phyloP scores from a whole-genome alignment of 768 basidiomycete genomes.

The Dentipellis fragilis region DNA sequence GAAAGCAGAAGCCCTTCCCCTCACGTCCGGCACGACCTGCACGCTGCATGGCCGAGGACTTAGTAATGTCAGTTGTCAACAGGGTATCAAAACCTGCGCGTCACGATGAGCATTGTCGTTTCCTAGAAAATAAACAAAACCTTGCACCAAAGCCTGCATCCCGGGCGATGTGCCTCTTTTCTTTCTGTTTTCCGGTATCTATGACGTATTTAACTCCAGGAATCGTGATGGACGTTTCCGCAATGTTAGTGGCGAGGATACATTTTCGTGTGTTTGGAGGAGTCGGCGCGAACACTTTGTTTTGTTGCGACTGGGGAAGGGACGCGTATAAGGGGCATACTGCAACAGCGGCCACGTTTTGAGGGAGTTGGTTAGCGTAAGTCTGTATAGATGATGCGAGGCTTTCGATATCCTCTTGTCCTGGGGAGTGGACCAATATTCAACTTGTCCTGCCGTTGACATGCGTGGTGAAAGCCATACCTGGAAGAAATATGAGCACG shows the following conservation, averaged over 20 bases:
- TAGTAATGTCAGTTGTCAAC: slow-evolving; percentile 71
- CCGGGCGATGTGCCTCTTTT: slow-evolving; percentile 75
- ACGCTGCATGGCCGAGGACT: slow-evolving; percentile 89
- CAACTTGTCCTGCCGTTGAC: background rate
- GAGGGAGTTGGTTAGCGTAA: slow-evolving; percentile 60
- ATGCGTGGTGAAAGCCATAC: slow-evolving; percentile 22
- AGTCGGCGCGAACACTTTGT: slow-evolving; percentile 63
- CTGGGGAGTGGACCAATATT: slow-evolving; percentile 26
- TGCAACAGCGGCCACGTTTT: slow-evolving; percentile 39
- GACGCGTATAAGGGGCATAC: slow-evolving; percentile 82
- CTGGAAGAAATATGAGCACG: slow-evolving; percentile 89
- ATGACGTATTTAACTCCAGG: slow-evolving; percentile 93
- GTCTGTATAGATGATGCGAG: slow-evolving; percentile 65
- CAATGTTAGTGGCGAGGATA: slow-evolving; percentile 95
- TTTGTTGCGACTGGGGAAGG: slow-evolving; percentile 67
- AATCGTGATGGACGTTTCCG: slow-evolving; percentile 96
- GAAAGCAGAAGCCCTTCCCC: slow-evolving; percentile 81
- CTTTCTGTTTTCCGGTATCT: slow-evolving; percentile 93
- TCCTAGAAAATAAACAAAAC: background rate
- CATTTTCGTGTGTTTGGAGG: slow-evolving; percentile 73
- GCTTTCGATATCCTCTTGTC: slow-evolving; percentile 94
- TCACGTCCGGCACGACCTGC: slow-evolving; percentile 95
- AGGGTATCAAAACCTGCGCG: slow-evolving; percentile 81
- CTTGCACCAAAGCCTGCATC: slow-evolving; percentile 54
- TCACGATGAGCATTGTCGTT: background rate